Evolutionary conservation across 2,329 filamentous ascomycete genomes (phyloP).

Genomic region (Zymoseptoria tritici): DNA sequence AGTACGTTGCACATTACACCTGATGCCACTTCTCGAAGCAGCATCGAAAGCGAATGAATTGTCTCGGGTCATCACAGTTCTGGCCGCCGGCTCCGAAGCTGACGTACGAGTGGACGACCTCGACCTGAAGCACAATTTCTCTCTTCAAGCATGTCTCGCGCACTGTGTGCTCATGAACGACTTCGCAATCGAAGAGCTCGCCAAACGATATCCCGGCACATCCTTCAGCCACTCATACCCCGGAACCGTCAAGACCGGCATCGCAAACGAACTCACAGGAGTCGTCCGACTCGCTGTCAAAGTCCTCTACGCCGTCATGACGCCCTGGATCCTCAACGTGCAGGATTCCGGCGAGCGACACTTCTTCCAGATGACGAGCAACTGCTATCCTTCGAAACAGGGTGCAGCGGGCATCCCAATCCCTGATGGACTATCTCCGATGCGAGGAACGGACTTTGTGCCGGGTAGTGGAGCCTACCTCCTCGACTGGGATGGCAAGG

Average conservation of each 20-base stretch:
- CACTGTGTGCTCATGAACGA: conserved; percentile 44
- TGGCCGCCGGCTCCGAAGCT: conserved; percentile 48
- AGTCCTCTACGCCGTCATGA: conserved; percentile 31
- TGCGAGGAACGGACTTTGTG: conserved; percentile 26
- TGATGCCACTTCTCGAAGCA: conserved; percentile 48
- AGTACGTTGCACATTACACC: conserved; percentile 49
- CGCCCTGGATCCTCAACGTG: conserved; percentile 32
- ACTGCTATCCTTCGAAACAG: conserved; percentile 25
- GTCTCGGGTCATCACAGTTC: conserved; percentile 50
- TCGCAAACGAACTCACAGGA: conserved; percentile 33
- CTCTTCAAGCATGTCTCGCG: conserved; percentile 31
- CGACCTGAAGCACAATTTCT: conserved; percentile 34
- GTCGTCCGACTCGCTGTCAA: conserved; percentile 28
- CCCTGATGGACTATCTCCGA: conserved; percentile 23
- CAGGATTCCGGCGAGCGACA: conserved; percentile 42
- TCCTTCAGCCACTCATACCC: conserved; percentile 46
- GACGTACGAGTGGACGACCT: conserved; percentile 42
- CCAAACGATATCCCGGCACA: conserved; percentile 38
- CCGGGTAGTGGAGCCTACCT: conserved; percentile 32
- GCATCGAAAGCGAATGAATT: conserved; percentile 35
- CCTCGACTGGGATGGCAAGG: conserved; percentile 32
- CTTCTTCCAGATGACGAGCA: conserved; percentile 35
- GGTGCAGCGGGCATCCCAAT: conserved; percentile 24
- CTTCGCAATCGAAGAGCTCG: conserved; percentile 46
- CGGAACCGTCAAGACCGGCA: conserved; percentile 41